phyloP scores from a whole-genome alignment of 116 monocot genomes.

The Zostera marina region DNA sequence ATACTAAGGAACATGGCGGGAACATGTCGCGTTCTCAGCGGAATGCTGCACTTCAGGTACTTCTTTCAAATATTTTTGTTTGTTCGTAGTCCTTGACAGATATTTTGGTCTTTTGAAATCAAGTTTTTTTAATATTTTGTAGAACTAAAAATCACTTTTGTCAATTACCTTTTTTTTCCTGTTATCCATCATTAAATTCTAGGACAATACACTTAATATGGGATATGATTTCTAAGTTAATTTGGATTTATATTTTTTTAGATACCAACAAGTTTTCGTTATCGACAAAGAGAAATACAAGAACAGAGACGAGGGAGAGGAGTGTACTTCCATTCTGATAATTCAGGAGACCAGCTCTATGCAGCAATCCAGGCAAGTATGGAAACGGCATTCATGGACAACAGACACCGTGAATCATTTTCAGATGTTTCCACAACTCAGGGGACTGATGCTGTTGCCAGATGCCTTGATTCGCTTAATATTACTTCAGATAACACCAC shows the following conservation, averaged over 20 bases:
- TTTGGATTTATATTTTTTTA: conserved; percentile 6
- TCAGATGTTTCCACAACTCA: conserved; percentile 12
- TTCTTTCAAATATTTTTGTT: neutral
- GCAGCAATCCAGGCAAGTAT: conserved; percentile 46
- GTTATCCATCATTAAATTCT: no score
- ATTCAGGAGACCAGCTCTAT: conserved; percentile 24
- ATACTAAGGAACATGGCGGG: conserved; percentile 83
- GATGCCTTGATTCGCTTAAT: conserved; percentile 20
- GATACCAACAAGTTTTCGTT: conserved; percentile 92
- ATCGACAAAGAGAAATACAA: conserved; percentile 31
- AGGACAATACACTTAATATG: no score
- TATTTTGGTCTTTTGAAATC: no score
- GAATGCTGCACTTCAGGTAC: conserved; percentile 92
- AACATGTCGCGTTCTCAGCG: conserved; percentile 87
- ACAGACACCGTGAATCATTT: conserved; percentile 18
- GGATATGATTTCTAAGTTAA: no score
- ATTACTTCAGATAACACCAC: conserved; percentile 12
- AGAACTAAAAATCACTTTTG: no score
- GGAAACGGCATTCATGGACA: conserved; percentile 26
- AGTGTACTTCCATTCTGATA: conserved; percentile 25
- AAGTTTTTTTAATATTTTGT: no score
- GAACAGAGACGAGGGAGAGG: conserved; percentile 68
- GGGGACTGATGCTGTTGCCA: conserved; percentile 11
- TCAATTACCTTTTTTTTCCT: no score
- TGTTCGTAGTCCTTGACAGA: no score